Base-by-base conservation (phyloP, 225 moss, liverwort and hornwort species). In the Ulota crispa region DNA sequence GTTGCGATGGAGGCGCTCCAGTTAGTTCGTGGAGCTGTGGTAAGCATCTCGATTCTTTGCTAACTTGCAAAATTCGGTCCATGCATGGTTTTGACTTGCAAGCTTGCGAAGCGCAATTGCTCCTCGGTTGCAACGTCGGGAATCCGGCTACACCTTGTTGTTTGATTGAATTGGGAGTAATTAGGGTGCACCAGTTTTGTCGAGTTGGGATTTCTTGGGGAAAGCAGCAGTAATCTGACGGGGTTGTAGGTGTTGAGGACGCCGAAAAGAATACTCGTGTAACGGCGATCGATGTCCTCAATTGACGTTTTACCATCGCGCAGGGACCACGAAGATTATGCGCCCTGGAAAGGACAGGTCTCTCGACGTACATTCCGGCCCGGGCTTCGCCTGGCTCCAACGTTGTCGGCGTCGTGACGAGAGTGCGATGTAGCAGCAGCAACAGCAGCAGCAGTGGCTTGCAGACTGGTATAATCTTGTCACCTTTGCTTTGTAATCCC, bases 1-100 rank as follows among this genome's bases (percentile, higher is more conserved):
- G 4, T 55, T 31, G 76, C 70, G 72, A 86, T 89, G 89, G 89
- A 89, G 34, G 76, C 82, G 4, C 79, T 89, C 39, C 89, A 89
- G 37, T 79, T 82, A 43, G 62, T 76, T 68, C 43, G 72, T 27
- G 89, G 79, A 84, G 57, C 73, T 31, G 47, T 39, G 72, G 89
- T 86, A 79, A 63, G 72, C 61, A 78, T 10, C 72, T 36, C 31
- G 24, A 11, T 41, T 9, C 4, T 53, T 47, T 7, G 3, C 6
- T 6, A 47, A 47, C 6, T 47, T 71, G 21, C 28, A 20, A 34
- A 28, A 52, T 65, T 53, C 61, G 52, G 59, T 60, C 23, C 42
- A 26, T 9, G 28, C 23, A 2, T 27, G 19, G 41, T 61, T n/a
- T 42, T 54, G 5, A 9, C 62, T 39, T 23, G 23, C 50, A 45